Conservation (phyloP, 2,329 filamentous ascomycete species). For the Beauveria medogensis region DNA sequence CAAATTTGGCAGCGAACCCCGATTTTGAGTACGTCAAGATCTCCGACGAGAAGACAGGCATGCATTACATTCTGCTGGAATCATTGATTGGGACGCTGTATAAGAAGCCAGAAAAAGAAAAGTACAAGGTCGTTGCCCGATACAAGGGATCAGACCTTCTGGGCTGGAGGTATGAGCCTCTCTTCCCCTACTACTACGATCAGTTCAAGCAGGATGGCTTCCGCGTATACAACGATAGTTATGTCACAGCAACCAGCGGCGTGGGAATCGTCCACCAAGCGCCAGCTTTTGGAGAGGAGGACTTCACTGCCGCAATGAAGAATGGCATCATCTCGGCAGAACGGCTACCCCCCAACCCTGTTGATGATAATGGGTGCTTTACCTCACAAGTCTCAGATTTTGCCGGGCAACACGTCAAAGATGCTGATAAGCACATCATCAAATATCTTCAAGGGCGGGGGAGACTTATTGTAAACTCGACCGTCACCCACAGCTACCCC, state of each 20-base stretch:
- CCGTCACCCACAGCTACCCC: too few relatives aligned
- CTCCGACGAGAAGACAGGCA: slow-evolving; percentile 55
- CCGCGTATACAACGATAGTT: slow-evolving; percentile 58
- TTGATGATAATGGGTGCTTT: slow-evolving; percentile 43
- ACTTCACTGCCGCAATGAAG: slow-evolving; percentile 46
- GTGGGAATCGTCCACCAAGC: slow-evolving; percentile 69
- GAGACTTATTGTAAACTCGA: too few relatives aligned
- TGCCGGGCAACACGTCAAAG: slow-evolving; percentile 20
- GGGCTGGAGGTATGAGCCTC: slow-evolving; percentile 63
- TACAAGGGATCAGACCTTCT: slow-evolving; percentile 61
- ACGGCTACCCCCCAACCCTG: slow-evolving; percentile 60
- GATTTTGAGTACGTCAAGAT: slow-evolving; percentile 75
- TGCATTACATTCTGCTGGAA: slow-evolving; percentile 63
- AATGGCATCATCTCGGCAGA: slow-evolving; percentile 54
- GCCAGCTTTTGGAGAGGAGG: slow-evolving; percentile 69
- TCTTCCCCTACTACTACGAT: slow-evolving; percentile 65
- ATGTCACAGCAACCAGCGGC: slow-evolving; percentile 66
- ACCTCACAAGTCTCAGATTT: slow-evolving; percentile 20
- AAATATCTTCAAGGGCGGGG: slow-evolving; percentile 6
- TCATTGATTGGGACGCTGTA: slow-evolving; percentile 53
- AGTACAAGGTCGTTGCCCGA: slow-evolving; percentile 60
- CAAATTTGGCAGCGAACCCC: slow-evolving; percentile 65
- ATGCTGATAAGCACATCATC: slow-evolving; percentile 20
- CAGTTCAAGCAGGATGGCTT: slow-evolving; percentile 53
- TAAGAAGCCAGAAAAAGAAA: slow-evolving; percentile 70